These are phyloP conservation scores for Rhizopogon hawkerae DNA, from an alignment of 1,284 basidiomycete genomes.

Conservation along the genomic window DNA sequence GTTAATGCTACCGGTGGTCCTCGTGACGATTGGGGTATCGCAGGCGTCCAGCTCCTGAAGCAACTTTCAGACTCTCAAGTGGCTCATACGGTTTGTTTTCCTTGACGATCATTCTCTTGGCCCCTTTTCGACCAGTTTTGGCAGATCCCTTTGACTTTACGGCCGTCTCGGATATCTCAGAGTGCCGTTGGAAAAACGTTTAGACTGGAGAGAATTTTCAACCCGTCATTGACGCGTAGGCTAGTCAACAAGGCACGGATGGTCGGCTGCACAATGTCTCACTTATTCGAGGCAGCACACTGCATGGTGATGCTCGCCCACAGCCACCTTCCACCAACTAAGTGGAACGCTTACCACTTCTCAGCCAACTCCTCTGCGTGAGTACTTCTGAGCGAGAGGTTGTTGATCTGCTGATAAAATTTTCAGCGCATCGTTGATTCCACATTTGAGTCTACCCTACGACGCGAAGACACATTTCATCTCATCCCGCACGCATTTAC, in stretches of 20 bases:
- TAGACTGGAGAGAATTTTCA: slow-evolving; percentile 1
- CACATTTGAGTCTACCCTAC: background rate
- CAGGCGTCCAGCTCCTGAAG: slow-evolving; percentile 5
- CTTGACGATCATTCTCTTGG: too few species aligned
- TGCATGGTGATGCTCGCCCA: background rate
- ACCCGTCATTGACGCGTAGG: slow-evolving; percentile 1
- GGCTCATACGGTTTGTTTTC: background rate
- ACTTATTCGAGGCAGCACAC: slow-evolving; percentile 5
- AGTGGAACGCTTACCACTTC: slow-evolving; percentile 1
- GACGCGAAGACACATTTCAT: slow-evolving; percentile 8
- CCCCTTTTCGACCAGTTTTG: background rate
- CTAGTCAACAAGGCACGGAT: background rate
- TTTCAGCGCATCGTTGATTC: slow-evolving; percentile 8
- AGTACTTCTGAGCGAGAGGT: background rate
- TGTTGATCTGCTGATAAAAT: background rate
- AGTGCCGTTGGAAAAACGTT: background rate
- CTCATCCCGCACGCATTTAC: slow-evolving; percentile 8
- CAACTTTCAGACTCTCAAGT: background rate
- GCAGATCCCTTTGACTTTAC: background rate
- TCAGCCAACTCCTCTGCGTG: slow-evolving; percentile 5
- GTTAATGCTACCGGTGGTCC: slow-evolving; percentile 12
- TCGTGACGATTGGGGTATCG: slow-evolving; percentile 8
- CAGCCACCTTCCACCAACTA: background rate
- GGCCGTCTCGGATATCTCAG: background rate
- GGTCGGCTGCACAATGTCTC: background rate